phyloP scores from a whole-genome alignment of 1,139 yeast genomes.

The Candida sp. region DNA sequence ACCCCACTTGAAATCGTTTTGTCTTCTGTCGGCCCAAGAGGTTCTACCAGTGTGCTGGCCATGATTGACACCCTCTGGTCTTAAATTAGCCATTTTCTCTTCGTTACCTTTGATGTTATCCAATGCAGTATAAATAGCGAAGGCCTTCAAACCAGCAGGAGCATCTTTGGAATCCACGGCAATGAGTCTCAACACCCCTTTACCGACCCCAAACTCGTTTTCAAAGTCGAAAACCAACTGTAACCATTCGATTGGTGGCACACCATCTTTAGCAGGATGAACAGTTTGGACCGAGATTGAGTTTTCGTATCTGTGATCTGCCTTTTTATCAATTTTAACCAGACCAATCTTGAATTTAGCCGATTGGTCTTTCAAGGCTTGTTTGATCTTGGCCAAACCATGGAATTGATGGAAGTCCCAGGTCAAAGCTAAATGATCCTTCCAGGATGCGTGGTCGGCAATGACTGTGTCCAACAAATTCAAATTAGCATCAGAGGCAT shows the following conservation, averaged over 20 bases:
- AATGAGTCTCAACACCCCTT: slow-evolving; percentile 26
- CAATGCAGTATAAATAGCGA: slow-evolving; percentile 28
- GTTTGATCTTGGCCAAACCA: slow-evolving; percentile 22
- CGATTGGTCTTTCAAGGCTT: slow-evolving; percentile 8
- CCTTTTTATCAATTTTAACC: slow-evolving; percentile 19
- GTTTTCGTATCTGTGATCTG: slow-evolving; percentile 22
- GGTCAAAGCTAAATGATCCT: slow-evolving; percentile 28
- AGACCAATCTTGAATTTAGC: slow-evolving; percentile 16
- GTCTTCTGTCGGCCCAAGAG: slow-evolving; percentile 26
- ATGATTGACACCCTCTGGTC: slow-evolving; percentile 35
- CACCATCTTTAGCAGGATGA: slow-evolving; percentile 19
- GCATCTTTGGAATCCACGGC: slow-evolving; percentile 18
- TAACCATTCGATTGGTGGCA: slow-evolving; percentile 29
- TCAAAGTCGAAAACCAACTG: slow-evolving; percentile 25
- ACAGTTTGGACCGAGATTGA: slow-evolving; percentile 19
- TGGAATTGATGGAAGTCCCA: slow-evolving; percentile 27
- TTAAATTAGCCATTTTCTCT: slow-evolving; percentile 23
- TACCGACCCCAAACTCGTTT: slow-evolving; percentile 27
- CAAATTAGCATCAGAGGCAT: slow-evolving; percentile 2
- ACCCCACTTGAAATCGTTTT: slow-evolving; percentile 18
- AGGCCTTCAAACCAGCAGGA: slow-evolving; percentile 21
- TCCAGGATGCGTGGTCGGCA: slow-evolving; percentile 28
- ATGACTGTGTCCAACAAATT: slow-evolving; percentile 15
- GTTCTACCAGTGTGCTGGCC: slow-evolving; percentile 30
- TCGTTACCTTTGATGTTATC: slow-evolving; percentile 30